Conservation (phyloP, 2,329 filamentous ascomycete species). For the Colletotrichum camelliae region DNA sequence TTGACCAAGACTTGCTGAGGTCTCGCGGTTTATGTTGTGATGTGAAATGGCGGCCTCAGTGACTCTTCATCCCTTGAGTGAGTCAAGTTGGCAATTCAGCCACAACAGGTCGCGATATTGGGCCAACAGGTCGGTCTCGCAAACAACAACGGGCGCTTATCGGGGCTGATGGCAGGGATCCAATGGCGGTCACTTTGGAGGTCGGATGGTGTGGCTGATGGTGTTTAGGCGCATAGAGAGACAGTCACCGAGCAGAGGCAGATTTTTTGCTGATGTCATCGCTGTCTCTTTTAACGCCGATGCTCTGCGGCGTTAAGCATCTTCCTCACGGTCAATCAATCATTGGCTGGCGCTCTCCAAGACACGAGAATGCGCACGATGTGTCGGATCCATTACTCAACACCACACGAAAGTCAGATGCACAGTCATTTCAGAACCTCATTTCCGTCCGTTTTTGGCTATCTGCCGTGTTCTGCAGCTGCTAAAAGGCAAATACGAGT, state of each 20-base stretch:
- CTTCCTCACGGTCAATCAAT: background rate
- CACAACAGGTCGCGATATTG: background rate
- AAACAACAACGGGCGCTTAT: background rate
- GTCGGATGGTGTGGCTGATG: background rate
- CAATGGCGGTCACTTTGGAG: background rate
- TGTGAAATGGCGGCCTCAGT: background rate
- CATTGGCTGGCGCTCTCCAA: background rate
- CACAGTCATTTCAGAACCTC: background rate
- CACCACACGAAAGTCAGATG: background rate
- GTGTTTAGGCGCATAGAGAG: background rate
- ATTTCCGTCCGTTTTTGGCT: background rate
- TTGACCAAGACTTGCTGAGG: fast-evolving
- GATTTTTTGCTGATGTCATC: conserved; percentile 15
- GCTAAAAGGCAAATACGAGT: background rate
- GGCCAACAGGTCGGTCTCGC: background rate
- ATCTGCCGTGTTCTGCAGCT: background rate
- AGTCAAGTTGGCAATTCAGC: background rate
- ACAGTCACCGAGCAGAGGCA: background rate
- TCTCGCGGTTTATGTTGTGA: background rate
- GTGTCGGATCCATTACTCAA: background rate
- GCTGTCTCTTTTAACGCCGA: background rate
- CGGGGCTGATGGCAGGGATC: background rate
- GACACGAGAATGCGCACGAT: background rate
- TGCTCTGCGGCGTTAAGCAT: fast-evolving
- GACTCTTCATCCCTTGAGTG: background rate